phyloP scores from a whole-genome alignment of 768 basidiomycete genomes.

The Tylopilus rubrobrunneus region DNA sequence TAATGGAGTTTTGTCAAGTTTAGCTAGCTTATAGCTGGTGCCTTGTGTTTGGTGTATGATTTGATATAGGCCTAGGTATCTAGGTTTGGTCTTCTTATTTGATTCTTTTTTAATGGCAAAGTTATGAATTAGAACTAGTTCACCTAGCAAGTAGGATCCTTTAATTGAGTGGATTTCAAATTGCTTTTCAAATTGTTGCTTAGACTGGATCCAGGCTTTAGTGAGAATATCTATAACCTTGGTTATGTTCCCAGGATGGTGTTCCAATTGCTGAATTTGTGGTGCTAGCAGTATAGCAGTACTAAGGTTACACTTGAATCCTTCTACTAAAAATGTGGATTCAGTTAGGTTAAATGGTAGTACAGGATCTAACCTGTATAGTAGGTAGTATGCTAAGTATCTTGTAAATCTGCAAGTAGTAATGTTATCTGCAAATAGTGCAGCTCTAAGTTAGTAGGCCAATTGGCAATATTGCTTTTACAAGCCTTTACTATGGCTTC shows the following conservation, averaged over 20 bases:
- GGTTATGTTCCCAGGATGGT: background rate
- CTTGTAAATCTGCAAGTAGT: background rate
- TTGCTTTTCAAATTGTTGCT: background rate
- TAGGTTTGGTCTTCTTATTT: background rate
- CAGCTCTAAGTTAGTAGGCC: background rate
- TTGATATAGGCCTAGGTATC: background rate
- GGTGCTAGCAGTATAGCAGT: too few relatives aligned
- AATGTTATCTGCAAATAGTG: background rate
- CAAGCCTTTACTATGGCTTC: background rate
- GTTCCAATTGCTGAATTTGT: too few relatives aligned
- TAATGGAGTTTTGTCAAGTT: background rate
- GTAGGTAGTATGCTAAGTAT: background rate
- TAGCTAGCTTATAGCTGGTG: background rate
- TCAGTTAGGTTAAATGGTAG: background rate
- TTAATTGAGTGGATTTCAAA: background rate
- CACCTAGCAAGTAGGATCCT: background rate
- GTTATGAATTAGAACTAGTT: background rate
- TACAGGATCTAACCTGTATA: background rate
- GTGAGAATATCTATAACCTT: background rate
- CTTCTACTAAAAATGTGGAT: background rate
- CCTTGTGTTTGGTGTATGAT: background rate
- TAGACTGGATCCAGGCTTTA: background rate
- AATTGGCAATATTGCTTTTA: background rate
- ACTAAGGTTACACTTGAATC: too few relatives aligned
- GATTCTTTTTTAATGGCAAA: background rate